Percentiles rank a stretch among this genome's conserved stretches.
Evolutionary conservation across 176 grass and related monocot species (phyloP).

Genomic region (Eragrostis nindensis): DNA sequence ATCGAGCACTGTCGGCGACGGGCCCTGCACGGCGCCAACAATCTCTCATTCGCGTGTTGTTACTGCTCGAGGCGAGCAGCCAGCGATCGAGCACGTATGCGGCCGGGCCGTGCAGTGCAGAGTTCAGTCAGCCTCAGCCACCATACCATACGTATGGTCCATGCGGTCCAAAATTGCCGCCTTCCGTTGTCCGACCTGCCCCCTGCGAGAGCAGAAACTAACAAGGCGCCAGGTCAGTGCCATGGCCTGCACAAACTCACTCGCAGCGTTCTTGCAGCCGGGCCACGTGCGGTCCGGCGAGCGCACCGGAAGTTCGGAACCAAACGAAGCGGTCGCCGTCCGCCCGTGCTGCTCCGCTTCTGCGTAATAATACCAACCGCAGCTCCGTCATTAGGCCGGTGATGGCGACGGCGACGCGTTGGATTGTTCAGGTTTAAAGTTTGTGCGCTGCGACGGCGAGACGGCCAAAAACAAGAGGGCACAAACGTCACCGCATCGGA

Average conservation of each 20-base stretch:
- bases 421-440: background rate
- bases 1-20: background rate
- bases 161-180: conserved; percentile 9
- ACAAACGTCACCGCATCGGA: too few relatives aligned
- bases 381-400: background rate
- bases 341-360: conserved; percentile 4
- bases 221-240: conserved; percentile 5
- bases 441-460: background rate
- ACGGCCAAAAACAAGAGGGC: background rate
- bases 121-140: too few relatives aligned
- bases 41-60: too few relatives aligned
- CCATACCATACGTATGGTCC: background rate
- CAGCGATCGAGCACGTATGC: background rate
- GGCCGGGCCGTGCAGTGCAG: background rate
- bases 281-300: background rate
- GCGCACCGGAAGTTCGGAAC: background rate
- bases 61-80: too few relatives aligned
- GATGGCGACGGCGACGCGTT: background rate
- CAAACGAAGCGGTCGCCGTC: conserved; percentile 25
- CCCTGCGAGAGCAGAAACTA: background rate
- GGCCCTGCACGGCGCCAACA: background rate
- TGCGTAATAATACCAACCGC: background rate
- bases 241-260: background rate
- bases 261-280: background rate
- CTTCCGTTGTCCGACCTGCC: background rate